These are phyloP conservation scores for Ammopiptanthus mongolicus DNA, from an alignment of 306 rosid genomes.

Conservation along the genomic window DNA sequence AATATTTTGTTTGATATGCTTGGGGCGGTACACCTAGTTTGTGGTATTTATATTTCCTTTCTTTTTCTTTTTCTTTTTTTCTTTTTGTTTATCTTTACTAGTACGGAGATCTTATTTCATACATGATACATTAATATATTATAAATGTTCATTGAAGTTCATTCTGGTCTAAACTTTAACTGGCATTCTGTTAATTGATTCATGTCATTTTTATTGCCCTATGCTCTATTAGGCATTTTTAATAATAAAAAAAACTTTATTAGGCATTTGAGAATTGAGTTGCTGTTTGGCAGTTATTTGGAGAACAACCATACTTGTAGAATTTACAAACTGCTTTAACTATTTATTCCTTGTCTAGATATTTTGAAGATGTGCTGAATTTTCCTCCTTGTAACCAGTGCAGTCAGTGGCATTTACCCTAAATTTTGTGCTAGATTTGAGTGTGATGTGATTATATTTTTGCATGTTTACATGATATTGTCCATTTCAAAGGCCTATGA, in stretches of 20 bases:
- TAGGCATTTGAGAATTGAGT: slow-evolving; percentile 6
- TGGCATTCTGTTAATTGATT: not conserved
- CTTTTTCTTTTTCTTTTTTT: not conserved
- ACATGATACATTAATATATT: not conserved
- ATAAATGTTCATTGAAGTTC: not conserved
- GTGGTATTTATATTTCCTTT: not conserved
- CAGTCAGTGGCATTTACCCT: not conserved
- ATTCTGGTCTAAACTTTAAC: not conserved
- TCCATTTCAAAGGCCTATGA: slow-evolving; percentile 42
- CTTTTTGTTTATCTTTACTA: not conserved
- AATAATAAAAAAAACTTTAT: not conserved
- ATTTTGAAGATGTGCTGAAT: not conserved
- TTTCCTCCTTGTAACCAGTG: not conserved
- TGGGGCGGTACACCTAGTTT: not conserved
- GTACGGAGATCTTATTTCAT: not conserved
- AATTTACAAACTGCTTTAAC: not conserved
- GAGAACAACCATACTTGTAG: not conserved
- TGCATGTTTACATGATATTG: not conserved
- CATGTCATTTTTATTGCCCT: not conserved
- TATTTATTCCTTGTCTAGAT: not conserved
- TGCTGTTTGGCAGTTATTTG: not conserved
- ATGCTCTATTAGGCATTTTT: not conserved
- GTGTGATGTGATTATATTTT: not conserved
- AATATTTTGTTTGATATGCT: slow-evolving; percentile 8
- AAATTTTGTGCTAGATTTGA: not conserved